phyloP scores from a whole-genome alignment of 352 stramenopile species.

The Pythium dissimile region DNA sequence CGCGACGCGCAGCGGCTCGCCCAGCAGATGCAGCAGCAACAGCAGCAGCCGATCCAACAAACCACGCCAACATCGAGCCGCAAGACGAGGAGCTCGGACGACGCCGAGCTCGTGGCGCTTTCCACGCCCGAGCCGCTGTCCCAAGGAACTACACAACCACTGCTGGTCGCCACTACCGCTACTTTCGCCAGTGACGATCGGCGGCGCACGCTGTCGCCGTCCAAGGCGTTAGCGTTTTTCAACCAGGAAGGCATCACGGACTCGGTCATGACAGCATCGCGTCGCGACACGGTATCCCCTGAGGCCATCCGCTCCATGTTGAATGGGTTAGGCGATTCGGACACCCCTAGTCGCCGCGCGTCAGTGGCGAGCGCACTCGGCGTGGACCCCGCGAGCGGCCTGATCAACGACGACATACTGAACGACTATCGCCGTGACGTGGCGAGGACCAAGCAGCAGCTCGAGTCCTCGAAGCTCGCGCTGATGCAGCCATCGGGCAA shows the following conservation, averaged over 20 bases:
- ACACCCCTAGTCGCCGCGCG: background rate
- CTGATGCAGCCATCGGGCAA: conserved; percentile 14
- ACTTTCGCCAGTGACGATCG: conserved; percentile 6
- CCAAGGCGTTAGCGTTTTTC: conserved; percentile 34
- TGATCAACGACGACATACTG: conserved; percentile 9
- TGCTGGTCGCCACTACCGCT: background rate
- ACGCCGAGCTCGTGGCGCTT: conserved; percentile 23
- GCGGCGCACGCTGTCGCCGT: conserved; percentile 42
- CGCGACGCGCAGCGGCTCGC: background rate
- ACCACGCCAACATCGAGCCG: background rate
- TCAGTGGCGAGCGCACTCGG: conserved; percentile 4
- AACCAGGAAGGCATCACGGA: conserved; percentile 15
- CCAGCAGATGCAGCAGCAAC: background rate
- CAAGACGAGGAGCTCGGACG: background rate
- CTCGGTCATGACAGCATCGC: conserved; percentile 1
- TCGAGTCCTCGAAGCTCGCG: conserved; percentile 28
- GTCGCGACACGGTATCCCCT: conserved; percentile 32
- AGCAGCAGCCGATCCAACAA: background rate
- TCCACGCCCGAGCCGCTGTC: conserved; percentile 31
- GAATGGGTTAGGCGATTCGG: background rate
- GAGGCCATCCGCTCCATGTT: conserved; percentile 27
- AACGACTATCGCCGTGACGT: conserved; percentile 8
- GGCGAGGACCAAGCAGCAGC: conserved; percentile 15
- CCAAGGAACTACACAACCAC: background rate
- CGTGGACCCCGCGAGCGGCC: background rate